These are phyloP conservation scores for Clarireedia hainanense DNA, from an alignment of 2,329 filamentous ascomycete species.

Conservation along the genomic window DNA sequence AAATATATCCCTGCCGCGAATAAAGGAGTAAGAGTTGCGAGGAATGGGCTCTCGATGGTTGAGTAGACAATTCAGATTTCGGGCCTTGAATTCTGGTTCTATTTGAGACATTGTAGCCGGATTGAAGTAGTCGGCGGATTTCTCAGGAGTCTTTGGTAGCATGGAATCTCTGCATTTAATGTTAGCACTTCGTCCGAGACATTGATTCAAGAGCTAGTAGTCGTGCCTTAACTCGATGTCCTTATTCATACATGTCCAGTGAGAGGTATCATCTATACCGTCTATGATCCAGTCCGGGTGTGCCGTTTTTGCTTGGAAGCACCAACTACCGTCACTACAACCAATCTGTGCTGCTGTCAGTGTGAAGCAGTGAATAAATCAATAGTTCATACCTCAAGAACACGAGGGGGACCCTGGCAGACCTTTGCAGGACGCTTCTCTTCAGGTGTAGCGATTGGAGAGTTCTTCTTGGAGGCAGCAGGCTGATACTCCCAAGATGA, in stretches of 20 bases:
- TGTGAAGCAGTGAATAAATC: neutral
- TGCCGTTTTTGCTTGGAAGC: constrained; percentile 22
- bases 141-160: neutral
- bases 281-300: constrained; percentile 26
- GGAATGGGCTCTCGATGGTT: constrained; percentile 19
- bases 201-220: neutral
- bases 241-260: constrained; percentile 20
- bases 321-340: constrained; percentile 26
- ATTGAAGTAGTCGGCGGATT: constrained; percentile 21
- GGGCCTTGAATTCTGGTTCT: constrained; percentile 23
- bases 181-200: neutral
- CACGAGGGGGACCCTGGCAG: constrained; percentile 17
- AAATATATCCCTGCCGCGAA: constrained; percentile 26
- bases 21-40: constrained; percentile 23
- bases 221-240: constrained; percentile 15
- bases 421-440: constrained; percentile 7
- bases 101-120: constrained; percentile 13
- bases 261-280: constrained; percentile 25
- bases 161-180: constrained; percentile 22
- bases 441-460: neutral
- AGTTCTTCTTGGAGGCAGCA: neutral
- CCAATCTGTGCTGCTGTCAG: constrained; percentile 14
- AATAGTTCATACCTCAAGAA: constrained; percentile 18
- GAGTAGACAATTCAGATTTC: constrained; percentile 24
- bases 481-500: constrained; percentile 22